Evolutionary conservation across 768 basidiomycete species (phyloP).

Genomic region (Porpolomopsis calyptriformis): DNA sequence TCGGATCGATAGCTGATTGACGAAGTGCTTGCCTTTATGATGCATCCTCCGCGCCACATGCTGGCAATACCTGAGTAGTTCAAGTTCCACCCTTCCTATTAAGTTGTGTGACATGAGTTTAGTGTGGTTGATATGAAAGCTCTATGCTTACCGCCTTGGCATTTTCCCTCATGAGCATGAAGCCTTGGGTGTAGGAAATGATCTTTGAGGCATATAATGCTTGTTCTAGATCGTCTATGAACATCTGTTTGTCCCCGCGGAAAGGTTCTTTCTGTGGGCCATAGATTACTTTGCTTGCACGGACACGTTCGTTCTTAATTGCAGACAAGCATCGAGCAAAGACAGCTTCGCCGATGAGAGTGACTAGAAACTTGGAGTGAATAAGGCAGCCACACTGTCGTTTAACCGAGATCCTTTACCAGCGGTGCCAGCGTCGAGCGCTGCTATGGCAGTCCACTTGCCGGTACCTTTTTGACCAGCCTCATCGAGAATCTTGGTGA

Average conservation of each 20-base stretch:
- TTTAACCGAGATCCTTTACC: constrained; percentile 35
- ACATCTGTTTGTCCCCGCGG: constrained; percentile 96
- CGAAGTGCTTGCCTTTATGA: constrained; percentile 66
- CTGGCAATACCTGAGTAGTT: constrained; percentile 96
- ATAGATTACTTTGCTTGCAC: constrained; percentile 82
- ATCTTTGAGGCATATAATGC: constrained; percentile 99
- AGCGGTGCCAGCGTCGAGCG: constrained; percentile 83
- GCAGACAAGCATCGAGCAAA: constrained; percentile 97
- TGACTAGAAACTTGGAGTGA: constrained; percentile 46
- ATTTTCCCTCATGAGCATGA: constrained; percentile 98
- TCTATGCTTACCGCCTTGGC: constrained; percentile 65
- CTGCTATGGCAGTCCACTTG: constrained; percentile 98
- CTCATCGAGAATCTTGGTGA: constrained; percentile 88
- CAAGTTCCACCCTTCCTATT: constrained; percentile 73
- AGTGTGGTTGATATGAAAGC: neutral
- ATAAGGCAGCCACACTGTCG: constrained; percentile 3
- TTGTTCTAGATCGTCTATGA: constrained; percentile 98
- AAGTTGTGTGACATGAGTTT: neutral
- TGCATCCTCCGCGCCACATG: constrained; percentile 99
- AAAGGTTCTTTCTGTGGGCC: constrained; percentile 90
- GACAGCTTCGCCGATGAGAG: constrained; percentile 97
- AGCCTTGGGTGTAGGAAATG: constrained; percentile 98
- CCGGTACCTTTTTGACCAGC: constrained; percentile 99
- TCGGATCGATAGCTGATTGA: neutral
- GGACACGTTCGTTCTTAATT: constrained; percentile 90